Percentiles rank a stretch among this genome's conserved stretches.
phyloP scores from a whole-genome alignment of 768 basidiomycete genomes.

The Xerocomus spinulosus region DNA sequence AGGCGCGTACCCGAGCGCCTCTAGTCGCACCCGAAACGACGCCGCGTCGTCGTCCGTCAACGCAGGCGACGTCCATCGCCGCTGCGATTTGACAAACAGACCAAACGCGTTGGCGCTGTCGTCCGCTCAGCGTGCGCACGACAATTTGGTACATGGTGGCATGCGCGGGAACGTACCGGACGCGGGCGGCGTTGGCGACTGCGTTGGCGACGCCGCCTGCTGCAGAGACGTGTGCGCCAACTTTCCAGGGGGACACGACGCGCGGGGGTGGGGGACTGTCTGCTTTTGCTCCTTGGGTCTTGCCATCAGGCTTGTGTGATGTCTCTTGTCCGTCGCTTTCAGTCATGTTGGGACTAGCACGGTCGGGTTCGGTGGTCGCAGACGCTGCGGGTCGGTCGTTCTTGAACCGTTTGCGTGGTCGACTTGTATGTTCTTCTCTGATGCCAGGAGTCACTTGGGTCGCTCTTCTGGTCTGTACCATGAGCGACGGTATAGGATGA shows the following conservation, averaged over 20 bases:
- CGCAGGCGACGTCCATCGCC: conserved; percentile 70
- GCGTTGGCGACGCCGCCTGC: conserved; percentile 77
- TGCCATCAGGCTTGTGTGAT: neutral
- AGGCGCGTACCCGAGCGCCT: conserved; percentile 54
- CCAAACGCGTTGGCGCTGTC: conserved; percentile 77
- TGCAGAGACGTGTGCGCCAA: conserved; percentile 82
- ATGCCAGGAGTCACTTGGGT: neutral
- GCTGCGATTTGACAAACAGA: conserved; percentile 79
- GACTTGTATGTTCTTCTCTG: neutral
- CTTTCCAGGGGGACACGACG: conserved; percentile 48
- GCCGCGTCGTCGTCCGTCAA: conserved; percentile 49
- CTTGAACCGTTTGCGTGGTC: conserved; percentile 16
- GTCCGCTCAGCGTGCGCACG: too few relatives aligned
- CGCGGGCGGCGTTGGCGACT: conserved; percentile 60
- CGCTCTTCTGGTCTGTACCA: conserved; percentile 25
- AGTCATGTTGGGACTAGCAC: conserved; percentile 10
- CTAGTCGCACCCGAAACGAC: conserved; percentile 58
- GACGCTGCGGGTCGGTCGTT: neutral
- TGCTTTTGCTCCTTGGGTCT: conserved; percentile 5
- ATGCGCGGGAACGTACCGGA: conserved; percentile 54
- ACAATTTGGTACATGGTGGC: too few relatives aligned
- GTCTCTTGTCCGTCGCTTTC: too few relatives aligned
- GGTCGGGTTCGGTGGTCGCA: neutral
- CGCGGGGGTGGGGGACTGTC: conserved; percentile 16
- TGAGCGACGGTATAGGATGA: neutral